Conservation (phyloP, 257 asterid species). For the Lavandula angustifolia region DNA sequence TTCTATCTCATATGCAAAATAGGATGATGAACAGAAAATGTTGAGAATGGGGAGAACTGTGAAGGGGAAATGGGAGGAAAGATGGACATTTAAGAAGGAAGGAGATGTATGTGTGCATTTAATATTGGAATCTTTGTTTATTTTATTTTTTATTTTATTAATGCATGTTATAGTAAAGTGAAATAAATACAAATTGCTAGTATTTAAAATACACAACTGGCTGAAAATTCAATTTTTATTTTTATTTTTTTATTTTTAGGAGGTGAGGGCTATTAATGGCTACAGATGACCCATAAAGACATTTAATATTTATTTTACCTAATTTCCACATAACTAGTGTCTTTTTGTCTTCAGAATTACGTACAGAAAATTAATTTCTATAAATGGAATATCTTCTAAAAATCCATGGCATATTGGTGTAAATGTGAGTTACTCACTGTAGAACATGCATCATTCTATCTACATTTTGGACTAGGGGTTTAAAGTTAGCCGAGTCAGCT, state of each 20-base stretch:
- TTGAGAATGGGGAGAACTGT: constrained; percentile 24
- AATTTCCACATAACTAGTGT: constrained; percentile 16
- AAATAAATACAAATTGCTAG: too few relatives aligned
- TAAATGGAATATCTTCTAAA: constrained; percentile 34
- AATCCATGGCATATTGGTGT: constrained; percentile 21
- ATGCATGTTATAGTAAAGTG: background rate
- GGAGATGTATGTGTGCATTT: constrained; percentile 37
- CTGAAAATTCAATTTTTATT: constrained; percentile 19
- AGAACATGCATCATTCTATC: constrained; percentile 15
- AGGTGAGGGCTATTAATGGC: constrained; percentile 39
- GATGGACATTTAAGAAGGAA: constrained; percentile 26
- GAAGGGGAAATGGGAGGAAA: constrained; percentile 28
- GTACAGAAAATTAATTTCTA: constrained; percentile 31
- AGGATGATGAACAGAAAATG: constrained; percentile 5
- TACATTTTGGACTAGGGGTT: background rate
- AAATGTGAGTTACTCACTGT: constrained; percentile 3
- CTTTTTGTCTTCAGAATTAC: constrained; percentile 13
- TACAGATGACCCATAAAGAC: constrained; percentile 31
- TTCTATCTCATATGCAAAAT: too few relatives aligned
- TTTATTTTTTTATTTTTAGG: background rate
- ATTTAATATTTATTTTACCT: background rate
- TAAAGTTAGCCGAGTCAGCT: too few relatives aligned
- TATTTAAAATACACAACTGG: constrained; percentile 18
- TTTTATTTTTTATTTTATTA: background rate
- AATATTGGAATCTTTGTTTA: background rate